Percentiles rank a stretch among this genome's conserved stretches.
phyloP scores from a whole-genome alignment of 805 yeast species.

The Wickerhamiella hasegawae region DNA sequence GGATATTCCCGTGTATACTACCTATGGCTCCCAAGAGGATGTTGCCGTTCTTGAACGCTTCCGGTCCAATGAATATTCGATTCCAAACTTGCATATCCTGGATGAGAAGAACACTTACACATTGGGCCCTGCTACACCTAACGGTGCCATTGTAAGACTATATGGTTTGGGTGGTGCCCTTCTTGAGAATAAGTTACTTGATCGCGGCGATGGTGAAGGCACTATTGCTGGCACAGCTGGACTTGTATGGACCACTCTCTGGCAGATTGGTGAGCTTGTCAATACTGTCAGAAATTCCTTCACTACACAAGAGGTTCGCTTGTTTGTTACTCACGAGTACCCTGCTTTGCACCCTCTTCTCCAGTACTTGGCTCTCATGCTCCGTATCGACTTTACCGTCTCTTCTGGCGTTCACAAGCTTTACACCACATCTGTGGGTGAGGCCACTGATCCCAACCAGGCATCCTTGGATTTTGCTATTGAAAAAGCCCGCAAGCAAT shows the following conservation, averaged over 20 bases:
- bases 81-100: conserved; percentile 43
- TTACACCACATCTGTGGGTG: conserved; percentile 54
- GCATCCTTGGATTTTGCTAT: conserved; percentile 7
- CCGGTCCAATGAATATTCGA: conserved; percentile 33
- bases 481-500: conserved; percentile 1
- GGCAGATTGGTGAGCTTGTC: conserved; percentile 54
- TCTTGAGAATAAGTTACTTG: conserved; percentile 50
- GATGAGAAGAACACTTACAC: conserved; percentile 40
- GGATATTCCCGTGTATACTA: conserved; percentile 54
- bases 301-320: conserved; percentile 32
- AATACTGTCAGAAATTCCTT: conserved; percentile 29
- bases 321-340: conserved; percentile 54
- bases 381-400: conserved; percentile 57
- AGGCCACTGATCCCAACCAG: conserved; percentile 45
- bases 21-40: conserved; percentile 67
- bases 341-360: conserved; percentile 55
- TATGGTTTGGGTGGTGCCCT: conserved; percentile 63
- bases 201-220: conserved; percentile 37
- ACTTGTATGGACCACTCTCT: conserved; percentile 55
- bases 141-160: conserved; percentile 35
- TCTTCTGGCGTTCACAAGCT: conserved; percentile 60
- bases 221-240: conserved; percentile 47
- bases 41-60: conserved; percentile 49
- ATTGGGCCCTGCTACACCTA: conserved; percentile 22
- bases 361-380: conserved; percentile 47